A percentile compares a stretch with the other conserved stretches of the same genome.
Conservation (phyloP, 768 basidiomycete species). For the Kwoniella sp. region DNA sequence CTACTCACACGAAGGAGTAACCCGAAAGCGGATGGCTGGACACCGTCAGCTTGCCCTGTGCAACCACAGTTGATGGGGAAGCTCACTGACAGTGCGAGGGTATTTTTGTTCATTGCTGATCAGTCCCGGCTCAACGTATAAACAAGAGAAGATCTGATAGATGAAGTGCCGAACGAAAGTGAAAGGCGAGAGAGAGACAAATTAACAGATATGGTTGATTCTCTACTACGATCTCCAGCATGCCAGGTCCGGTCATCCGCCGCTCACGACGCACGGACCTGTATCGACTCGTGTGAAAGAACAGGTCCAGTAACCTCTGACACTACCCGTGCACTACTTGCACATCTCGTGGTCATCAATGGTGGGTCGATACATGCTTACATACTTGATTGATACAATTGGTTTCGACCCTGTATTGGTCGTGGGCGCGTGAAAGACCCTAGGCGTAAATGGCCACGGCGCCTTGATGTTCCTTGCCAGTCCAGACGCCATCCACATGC, state of each 20-base stretch:
- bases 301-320: no score
- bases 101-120: not conserved
- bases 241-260: no score
- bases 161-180: not conserved
- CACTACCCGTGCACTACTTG: no score
- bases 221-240: no score
- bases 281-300: no score
- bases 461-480: conserved; percentile 21
- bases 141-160: not conserved
- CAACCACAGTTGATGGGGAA: no score
- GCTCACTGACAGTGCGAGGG: conserved; percentile 4
- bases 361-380: no score
- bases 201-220: no score
- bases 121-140: not conserved
- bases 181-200: not conserved
- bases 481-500: conserved; percentile 26
- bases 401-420: not conserved
- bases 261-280: not conserved
- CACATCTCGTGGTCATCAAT: no score
- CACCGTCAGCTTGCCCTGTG: not conserved
- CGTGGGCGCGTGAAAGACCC: not conserved
- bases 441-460: conserved; percentile 33
- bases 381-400: no score
- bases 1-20: conserved; percentile 11
- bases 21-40: conserved; percentile 8